Percentiles rank a stretch among this genome's conserved stretches.
phyloP scores from a whole-genome alignment of 2,329 filamentous ascomycete species.

The Raffaelea albimanens region DNA sequence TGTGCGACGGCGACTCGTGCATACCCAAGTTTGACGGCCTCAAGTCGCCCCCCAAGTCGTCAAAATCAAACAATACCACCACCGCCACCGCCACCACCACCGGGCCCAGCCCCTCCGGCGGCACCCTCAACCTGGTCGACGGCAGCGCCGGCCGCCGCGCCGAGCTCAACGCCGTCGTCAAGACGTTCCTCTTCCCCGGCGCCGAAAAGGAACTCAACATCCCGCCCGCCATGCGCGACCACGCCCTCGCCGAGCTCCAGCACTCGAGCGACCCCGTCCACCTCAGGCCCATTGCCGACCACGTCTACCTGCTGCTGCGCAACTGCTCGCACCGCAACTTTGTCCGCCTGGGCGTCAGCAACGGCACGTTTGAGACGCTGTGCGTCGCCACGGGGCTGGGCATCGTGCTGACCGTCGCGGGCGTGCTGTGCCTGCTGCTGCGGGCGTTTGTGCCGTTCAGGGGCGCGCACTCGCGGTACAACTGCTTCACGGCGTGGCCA shows the following conservation, averaged over 20 bases:
- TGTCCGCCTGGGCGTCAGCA: conserved; percentile 43
- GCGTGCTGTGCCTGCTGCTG: conserved; percentile 29
- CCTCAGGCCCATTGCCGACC: conserved; percentile 33
- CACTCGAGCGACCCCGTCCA: conserved; percentile 26
- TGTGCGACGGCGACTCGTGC: conserved; percentile 15
- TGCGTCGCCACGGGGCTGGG: conserved; percentile 35
- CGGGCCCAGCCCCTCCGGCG: neutral
- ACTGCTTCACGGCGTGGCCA: conserved; percentile 32
- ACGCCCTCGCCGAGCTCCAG: conserved; percentile 26
- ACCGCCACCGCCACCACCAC: neutral
- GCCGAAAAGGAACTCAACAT: conserved; percentile 38
- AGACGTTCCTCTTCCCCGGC: conserved; percentile 29
- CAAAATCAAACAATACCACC: neutral
- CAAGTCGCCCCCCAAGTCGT: conserved; percentile 7
- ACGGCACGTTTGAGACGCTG: conserved; percentile 38
- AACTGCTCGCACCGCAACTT: conserved; percentile 42
- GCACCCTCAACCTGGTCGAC: conserved; percentile 11
- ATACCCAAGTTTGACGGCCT: conserved; percentile 8
- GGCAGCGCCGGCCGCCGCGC: conserved; percentile 14
- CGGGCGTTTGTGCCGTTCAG: conserved; percentile 27
- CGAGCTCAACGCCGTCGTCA: conserved; percentile 28
- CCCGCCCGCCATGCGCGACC: conserved; percentile 28
- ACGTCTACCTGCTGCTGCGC: conserved; percentile 34
- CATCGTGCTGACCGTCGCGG: conserved; percentile 27
- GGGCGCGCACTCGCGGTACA: conserved; percentile 30